Percentiles rank a stretch among this genome's conserved stretches.
phyloP scores from a whole-genome alignment of 2,329 filamentous ascomycete species.

The Phialophora tarda region DNA sequence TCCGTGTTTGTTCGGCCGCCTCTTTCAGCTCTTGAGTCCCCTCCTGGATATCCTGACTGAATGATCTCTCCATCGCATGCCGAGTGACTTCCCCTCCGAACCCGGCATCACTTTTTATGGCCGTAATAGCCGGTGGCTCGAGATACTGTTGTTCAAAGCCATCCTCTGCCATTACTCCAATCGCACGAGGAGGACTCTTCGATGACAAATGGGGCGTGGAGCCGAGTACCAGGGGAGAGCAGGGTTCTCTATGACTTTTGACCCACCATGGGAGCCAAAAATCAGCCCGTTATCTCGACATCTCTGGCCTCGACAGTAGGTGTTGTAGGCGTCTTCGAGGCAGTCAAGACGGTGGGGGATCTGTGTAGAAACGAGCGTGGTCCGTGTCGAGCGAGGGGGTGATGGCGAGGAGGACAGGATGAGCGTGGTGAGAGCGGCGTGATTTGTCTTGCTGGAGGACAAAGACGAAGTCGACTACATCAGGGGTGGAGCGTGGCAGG shows the following conservation, averaged over 20 bases:
- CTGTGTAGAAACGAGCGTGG: slow-evolving; percentile 2
- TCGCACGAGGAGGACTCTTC: neutral
- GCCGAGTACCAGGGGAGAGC: slow-evolving; percentile 21
- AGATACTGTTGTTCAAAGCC: slow-evolving; percentile 48
- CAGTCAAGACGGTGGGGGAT: slow-evolving; percentile 5
- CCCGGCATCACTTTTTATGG: slow-evolving; percentile 52
- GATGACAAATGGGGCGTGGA: slow-evolving; percentile 3
- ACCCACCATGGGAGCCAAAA: slow-evolving; percentile 34
- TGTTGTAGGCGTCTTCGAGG: slow-evolving; percentile 16
- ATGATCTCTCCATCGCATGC: slow-evolving; percentile 61
- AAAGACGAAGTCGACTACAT: slow-evolving; percentile 25
- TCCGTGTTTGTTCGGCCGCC: slow-evolving; percentile 93
- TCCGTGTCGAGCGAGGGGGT: slow-evolving; percentile 11
- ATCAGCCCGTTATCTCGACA: slow-evolving; percentile 35
- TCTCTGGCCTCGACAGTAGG: slow-evolving; percentile 18
- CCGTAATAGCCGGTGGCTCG: slow-evolving; percentile 52
- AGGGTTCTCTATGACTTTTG: slow-evolving; percentile 31
- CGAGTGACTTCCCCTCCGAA: slow-evolving; percentile 37
- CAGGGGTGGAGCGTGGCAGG: slow-evolving; percentile 11
- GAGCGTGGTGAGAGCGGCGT: slow-evolving; percentile 16
- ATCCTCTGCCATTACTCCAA: slow-evolving; percentile 50
- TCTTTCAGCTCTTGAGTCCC: slow-evolving; percentile 93
- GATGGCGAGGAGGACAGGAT: neutral
- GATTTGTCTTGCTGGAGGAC: slow-evolving; percentile 15
- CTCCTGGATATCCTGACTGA: slow-evolving; percentile 89